Base-by-base conservation (phyloP, 192 early-diverging fungal genomes). In the Podila minutissima region DNA sequence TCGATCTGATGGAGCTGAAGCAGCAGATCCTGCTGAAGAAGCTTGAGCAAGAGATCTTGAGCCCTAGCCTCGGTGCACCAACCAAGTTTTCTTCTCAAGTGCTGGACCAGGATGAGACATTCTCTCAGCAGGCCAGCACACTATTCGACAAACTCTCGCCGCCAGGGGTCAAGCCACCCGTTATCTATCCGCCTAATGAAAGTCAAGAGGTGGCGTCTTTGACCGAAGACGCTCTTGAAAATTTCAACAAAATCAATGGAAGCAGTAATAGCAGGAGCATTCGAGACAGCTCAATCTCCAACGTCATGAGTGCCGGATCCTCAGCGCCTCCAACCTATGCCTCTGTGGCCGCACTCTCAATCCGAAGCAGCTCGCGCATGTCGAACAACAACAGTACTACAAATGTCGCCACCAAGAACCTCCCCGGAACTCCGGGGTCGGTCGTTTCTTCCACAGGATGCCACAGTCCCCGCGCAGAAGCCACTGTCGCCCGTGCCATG, bases 21-120 rank as follows among this genome's bases (percentile, higher is more conserved):
- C 77, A 81, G 19, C 66, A 65, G 31, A 53, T 50, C 2, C 22
- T 81, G 35, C 50, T 81, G n/a, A 37, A 60, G 4, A 71, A 73
- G 5, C 22, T 81, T 11, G 77, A 81, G 48, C 66, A 73, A 20
- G 71, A 73, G 15, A 68, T 81, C n/a, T 31, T 81, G 62, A 69
- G 66, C 28, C 77, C 77, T 37, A 72, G 69, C 28, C 58, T 62
- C 1, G 63, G 48, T 65, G 32, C 60, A 0, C 46, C 74, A 2
- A 6, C 75, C 3, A 79, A 50, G 51, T 79, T 79, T 37, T 2
- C 58, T 2, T 50, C 53, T 8, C 53, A 55, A 22, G 53, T 22
- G 17, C 53, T 4, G 9, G 5, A 55, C 22, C 6, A 55, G n/a
- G n/a, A 24, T 20, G 53, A 26, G 20, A 2, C 22, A 26, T 26